Evolutionary conservation across 148 eudicot genomes (phyloP).

Genomic region (Fallopia convolvulus): DNA sequence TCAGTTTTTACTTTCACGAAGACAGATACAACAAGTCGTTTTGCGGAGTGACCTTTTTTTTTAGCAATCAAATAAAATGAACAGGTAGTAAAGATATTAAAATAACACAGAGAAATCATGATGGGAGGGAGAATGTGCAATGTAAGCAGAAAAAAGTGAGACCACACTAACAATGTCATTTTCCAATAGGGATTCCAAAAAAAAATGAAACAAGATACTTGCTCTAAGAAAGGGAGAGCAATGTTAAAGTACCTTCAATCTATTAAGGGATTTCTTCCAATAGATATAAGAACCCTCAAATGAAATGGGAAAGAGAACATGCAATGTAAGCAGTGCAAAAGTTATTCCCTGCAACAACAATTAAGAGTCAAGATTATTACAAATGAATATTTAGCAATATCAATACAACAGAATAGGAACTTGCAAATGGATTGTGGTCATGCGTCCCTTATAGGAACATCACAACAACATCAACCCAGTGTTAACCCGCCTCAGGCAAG

Average conservation of each 20-base stretch:
- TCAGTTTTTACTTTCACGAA: not conserved
- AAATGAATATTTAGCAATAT: not conserved
- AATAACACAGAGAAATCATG: not conserved
- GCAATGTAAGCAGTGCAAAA: conserved; percentile 50
- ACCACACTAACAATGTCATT: not conserved
- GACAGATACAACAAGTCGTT: not conserved
- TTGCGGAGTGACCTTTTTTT: not conserved
- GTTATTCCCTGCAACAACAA: conserved; percentile 53
- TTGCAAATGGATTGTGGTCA: not conserved
- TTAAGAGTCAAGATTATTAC: not conserved
- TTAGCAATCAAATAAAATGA: not conserved
- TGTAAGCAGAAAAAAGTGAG: not conserved
- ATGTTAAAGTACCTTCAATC: conserved; percentile 47
- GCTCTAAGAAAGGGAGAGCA: not conserved
- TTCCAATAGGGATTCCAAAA: not conserved
- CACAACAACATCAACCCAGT: not conserved
- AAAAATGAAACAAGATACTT: not conserved
- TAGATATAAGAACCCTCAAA: conserved; percentile 59
- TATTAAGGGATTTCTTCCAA: conserved; percentile 56
- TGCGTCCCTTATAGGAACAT: not conserved
- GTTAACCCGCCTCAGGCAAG: too few relatives aligned
- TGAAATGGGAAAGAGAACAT: conserved; percentile 58
- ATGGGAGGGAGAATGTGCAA: not conserved
- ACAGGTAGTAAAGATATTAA: not conserved
- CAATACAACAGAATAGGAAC: not conserved